A percentile compares a stretch with the other conserved stretches of the same genome.
phyloP scores from a whole-genome alignment of 352 stramenopile genomes.

The Synura sp. region DNA sequence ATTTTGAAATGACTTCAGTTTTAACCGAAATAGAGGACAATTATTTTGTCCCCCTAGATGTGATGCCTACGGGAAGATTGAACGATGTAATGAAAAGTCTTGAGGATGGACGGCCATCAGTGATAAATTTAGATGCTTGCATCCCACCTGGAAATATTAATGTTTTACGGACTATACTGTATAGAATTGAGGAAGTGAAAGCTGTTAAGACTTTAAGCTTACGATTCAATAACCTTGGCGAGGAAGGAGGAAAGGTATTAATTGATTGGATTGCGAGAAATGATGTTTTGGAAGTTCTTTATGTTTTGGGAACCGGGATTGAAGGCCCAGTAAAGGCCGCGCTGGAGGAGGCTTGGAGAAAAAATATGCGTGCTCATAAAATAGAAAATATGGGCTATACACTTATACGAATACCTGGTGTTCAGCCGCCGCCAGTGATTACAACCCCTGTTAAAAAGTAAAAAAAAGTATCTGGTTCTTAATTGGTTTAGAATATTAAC shows the following conservation, averaged over 20 bases:
- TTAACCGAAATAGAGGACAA: too few relatives aligned
- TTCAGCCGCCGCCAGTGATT: too few relatives aligned
- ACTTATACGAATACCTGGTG: not conserved
- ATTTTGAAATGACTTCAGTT: too few relatives aligned
- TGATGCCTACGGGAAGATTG: conserved; percentile 2
- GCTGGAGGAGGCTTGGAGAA: conserved; percentile 23
- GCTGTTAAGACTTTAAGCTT: not conserved
- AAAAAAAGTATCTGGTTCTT: too few relatives aligned
- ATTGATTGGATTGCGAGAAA: conserved; percentile 1
- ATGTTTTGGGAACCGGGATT: not conserved
- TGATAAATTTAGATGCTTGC: conserved; percentile 19
- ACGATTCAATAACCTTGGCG: conserved; percentile 9
- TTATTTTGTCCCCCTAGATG: too few relatives aligned
- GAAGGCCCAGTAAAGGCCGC: not conserved
- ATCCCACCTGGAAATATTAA: not conserved
- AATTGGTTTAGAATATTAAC: too few relatives aligned
- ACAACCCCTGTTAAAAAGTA: too few relatives aligned
- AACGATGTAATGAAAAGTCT: conserved; percentile 10
- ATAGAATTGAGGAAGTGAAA: not conserved
- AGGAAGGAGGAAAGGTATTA: not conserved
- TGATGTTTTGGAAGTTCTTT: not conserved
- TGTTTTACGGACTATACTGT: not conserved
- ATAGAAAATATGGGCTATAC: conserved; percentile 20
- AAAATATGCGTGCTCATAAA: not conserved
- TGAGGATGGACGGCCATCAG: not conserved